Percentiles rank a stretch among this genome's conserved stretches.
These are phyloP conservation scores for Botrytis byssoidea DNA, from an alignment of 2,329 filamentous ascomycete genomes.

Conservation along the genomic window DNA sequence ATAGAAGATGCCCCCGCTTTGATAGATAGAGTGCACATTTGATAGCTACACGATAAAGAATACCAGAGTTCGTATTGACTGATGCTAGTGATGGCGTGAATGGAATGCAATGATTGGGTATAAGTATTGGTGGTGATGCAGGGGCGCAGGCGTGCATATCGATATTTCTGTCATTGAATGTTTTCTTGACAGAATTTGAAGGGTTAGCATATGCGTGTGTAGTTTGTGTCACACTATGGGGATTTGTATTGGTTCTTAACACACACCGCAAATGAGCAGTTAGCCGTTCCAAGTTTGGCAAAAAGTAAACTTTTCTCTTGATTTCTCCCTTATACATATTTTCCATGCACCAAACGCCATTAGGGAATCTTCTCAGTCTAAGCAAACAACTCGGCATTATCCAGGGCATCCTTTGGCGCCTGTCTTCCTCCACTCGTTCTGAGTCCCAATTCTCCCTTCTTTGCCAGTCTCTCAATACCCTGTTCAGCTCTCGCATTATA, in stretches of 20 bases:
- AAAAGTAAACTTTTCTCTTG: background rate
- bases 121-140: background rate
- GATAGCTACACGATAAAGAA: background rate
- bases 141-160: background rate
- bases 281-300: background rate
- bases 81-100: background rate
- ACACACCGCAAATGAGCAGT: conserved; percentile 2
- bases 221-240: background rate
- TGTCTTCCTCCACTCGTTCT: conserved; percentile 62
- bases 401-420: conserved; percentile 66
- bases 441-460: conserved; percentile 75
- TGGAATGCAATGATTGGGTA: background rate
- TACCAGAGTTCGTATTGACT: background rate
- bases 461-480: conserved; percentile 67
- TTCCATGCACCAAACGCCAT: conserved; percentile 22
- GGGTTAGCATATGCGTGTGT: background rate
- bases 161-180: background rate
- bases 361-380: conserved; percentile 42
- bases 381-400: conserved; percentile 73
- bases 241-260: background rate
- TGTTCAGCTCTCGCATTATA: conserved; percentile 78
- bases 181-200: background rate
- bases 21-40: background rate
- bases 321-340: conserved; percentile 9
- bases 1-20: background rate